phyloP scores from a whole-genome alignment of 306 rosid species.

The Prinsepia uniflora region DNA sequence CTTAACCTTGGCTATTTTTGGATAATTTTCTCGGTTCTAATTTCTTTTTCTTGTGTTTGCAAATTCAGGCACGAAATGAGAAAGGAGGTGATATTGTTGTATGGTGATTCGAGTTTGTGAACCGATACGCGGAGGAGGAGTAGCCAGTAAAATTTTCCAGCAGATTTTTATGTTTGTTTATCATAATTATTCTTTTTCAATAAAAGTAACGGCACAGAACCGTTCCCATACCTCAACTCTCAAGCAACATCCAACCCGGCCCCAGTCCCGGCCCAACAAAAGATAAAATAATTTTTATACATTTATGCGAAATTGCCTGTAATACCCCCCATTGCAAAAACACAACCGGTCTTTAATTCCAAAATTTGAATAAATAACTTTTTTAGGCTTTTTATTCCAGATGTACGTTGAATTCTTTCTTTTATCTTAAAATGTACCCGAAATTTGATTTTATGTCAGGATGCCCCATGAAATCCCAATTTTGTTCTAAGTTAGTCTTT shows the following conservation, averaged over 20 bases:
- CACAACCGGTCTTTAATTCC: too few relatives aligned
- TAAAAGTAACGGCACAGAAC: neutral
- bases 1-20: constrained; percentile 3
- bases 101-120: neutral
- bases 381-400: too few relatives aligned
- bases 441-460: too few relatives aligned
- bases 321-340: too few relatives aligned
- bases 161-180: neutral
- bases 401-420: too few relatives aligned
- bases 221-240: neutral
- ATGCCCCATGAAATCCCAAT: too few relatives aligned
- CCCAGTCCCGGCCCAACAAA: neutral
- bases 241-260: neutral
- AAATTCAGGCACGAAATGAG: neutral
- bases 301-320: too few relatives aligned
- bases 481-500: too few relatives aligned
- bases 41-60: neutral
- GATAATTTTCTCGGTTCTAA: neutral
- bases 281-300: too few relatives aligned
- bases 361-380: too few relatives aligned
- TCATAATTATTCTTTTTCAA: neutral
- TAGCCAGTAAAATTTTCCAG: constrained; percentile 1
- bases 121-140: neutral
- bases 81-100: neutral
- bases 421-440: too few relatives aligned